Conservation (phyloP, 345 rosid genomes). For the Salix koriyanagi region DNA sequence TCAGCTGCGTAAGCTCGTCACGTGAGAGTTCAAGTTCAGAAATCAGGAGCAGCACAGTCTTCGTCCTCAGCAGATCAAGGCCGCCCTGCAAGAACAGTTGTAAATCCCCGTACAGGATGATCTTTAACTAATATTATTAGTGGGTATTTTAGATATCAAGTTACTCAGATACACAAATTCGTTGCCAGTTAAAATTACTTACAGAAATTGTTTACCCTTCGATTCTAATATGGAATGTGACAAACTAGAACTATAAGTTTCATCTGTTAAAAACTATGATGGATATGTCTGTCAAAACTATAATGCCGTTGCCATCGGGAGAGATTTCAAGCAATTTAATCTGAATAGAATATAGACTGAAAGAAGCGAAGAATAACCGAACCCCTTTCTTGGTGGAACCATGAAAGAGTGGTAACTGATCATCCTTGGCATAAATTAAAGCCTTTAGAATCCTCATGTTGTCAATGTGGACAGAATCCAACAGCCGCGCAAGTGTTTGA, state of each 20-base stretch:
- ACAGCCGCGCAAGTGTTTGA: constrained; percentile 23
- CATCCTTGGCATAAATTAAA: constrained; percentile 38
- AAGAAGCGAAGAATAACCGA: neutral
- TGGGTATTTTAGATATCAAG: too few species aligned
- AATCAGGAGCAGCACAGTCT: constrained; percentile 60
- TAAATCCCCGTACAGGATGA: neutral
- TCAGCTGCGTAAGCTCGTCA: constrained; percentile 52
- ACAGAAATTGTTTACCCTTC: too few species aligned
- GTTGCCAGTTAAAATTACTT: too few species aligned
- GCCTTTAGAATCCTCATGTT: constrained; percentile 40
- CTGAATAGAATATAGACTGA: neutral
- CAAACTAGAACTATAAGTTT: too few species aligned
- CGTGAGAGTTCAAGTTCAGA: constrained; percentile 60
- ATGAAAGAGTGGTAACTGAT: constrained; percentile 35
- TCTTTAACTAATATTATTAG: neutral
- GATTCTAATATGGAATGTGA: too few species aligned
- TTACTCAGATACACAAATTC: too few species aligned
- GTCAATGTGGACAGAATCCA: constrained; percentile 34
- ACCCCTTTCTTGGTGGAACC: constrained; percentile 33
- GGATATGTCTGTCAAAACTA: too few species aligned
- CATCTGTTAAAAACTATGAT: too few species aligned
- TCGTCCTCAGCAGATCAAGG: constrained; percentile 62
- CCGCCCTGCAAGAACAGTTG: constrained; percentile 39
- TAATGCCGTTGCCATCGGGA: too few species aligned
- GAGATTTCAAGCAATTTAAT: neutral